phyloP scores from a whole-genome alignment of 1,284 basidiomycete species.

The Neonothopanus nambi region DNA sequence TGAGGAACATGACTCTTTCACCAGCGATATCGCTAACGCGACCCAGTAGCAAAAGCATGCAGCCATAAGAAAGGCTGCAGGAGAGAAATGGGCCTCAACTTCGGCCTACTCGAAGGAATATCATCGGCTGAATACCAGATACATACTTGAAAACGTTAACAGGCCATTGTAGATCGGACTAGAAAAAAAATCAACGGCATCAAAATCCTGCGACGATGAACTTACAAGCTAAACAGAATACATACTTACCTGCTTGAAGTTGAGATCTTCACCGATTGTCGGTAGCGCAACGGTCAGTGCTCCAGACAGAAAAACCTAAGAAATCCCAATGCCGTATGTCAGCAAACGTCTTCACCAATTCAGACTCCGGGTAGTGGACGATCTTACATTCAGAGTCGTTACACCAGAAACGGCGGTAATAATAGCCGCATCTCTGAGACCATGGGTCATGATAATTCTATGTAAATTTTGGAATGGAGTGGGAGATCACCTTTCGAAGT shows the following conservation, averaged over 20 bases:
- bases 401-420: constrained; percentile 20
- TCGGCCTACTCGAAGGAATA: not conserved
- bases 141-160: constrained; percentile 38
- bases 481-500: no score
- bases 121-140: not conserved
- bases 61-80: constrained; percentile 16
- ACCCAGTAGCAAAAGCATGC: constrained; percentile 17
- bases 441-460: not conserved
- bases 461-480: no score
- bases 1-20: constrained; percentile 18
- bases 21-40: constrained; percentile 18
- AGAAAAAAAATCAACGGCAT: not conserved
- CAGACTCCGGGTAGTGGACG: not conserved
- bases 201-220: not conserved
- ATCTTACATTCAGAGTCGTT: constrained; percentile 21
- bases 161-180: constrained; percentile 42
- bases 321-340: not conserved
- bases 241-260: constrained; percentile 30
- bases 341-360: not conserved
- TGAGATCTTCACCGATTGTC: constrained; percentile 39
- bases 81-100: not conserved
- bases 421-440: constrained; percentile 14
- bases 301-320: constrained; percentile 38
- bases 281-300: constrained; percentile 43
- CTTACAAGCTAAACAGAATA: no score